Percentiles rank a stretch among this genome's conserved stretches.
phyloP scores from a whole-genome alignment of 106 monocot species.

The Dendrobium chrysotoxum region DNA sequence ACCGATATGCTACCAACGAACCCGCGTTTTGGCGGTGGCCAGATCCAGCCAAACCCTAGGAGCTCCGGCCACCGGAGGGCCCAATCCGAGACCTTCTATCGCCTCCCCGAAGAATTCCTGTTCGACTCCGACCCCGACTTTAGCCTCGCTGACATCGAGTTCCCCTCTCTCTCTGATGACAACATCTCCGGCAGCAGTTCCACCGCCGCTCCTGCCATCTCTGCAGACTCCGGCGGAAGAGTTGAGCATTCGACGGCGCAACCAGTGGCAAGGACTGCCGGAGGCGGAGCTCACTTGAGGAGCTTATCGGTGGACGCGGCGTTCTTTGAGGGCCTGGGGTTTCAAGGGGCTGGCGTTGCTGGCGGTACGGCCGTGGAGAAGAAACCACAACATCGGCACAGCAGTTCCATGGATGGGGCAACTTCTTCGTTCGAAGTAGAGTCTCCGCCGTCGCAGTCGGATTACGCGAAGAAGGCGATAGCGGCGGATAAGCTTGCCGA shows the following conservation, averaged over 20 bases:
- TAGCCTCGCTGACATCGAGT: conserved; percentile 60
- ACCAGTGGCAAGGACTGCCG: background rate
- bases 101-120: conserved; percentile 77
- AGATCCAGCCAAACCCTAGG: conserved; percentile 9
- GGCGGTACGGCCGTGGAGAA: background rate
- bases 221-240: conserved; percentile 5
- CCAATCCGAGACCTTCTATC: conserved; percentile 84
- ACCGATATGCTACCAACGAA: background rate
- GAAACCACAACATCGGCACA: conserved; percentile 35
- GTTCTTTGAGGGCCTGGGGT: conserved; percentile 49
- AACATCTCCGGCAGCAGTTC: conserved; percentile 18
- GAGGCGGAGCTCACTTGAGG: conserved; percentile 26
- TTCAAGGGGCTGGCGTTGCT: background rate
- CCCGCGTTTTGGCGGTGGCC: background rate
- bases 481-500: conserved; percentile 81
- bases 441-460: conserved; percentile 29
- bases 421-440: conserved; percentile 44
- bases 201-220: conserved; percentile 1
- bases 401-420: conserved; percentile 70
- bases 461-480: conserved; percentile 86
- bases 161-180: conserved; percentile 79
- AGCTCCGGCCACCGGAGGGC: conserved; percentile 47
- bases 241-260: background rate
- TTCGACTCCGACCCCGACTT: conserved; percentile 78
- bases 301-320: conserved; percentile 87